Evolutionary conservation across 208 protist species (phyloP), one percentile per base, ranked within the genome.

Genomic region (Acanthamoeba sp.): DNA sequence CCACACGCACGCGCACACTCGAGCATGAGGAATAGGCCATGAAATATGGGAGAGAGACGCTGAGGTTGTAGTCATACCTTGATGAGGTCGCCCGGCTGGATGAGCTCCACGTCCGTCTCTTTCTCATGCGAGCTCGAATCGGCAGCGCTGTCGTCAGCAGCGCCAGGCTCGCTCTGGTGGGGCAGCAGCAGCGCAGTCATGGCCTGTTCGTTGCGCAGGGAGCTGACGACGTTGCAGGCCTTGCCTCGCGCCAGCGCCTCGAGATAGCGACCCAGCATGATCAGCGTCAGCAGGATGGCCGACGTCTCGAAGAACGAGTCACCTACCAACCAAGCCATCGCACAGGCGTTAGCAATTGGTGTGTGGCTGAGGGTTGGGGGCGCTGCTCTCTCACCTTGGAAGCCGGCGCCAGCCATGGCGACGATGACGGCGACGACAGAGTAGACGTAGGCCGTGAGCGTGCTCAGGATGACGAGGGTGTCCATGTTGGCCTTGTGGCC

Each of bases 231-330:
- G 1, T 97, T 95, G 22, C 96, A 98, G 29, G 99, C 99, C 87
- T 98, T 97, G 34, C 98, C 96, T 95, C 99, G 99, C 24, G 99
- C 99, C n/a, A 97, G 93, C 0, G 96, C 96, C 95, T 99, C 99
- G 1, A 99, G 96, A 69, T 98, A 99, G 92, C 98, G 98, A 2
- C 99, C 99, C 4, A 99, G 96, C 80, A 99, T 97, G 96, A 99
- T 99, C 93, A 99, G 99, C 16, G 98, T 97, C 6, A 99, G 98
- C 10, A 99, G 96, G 95, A 98, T 98, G 38, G 97, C 98, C 0
- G 98, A 97, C 7, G 99, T 99, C 94, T 99, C 98, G 95, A 99
- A 99, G 94, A 99, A 99, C 48, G 90, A 50, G n/a, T 87, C 48
- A 7, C 34, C 62, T 62, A 62, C 20, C 7, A 16, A 48, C 7